These are phyloP conservation scores for Lactifluus rugatus DNA, from an alignment of 768 basidiomycete species.

Conservation along the genomic window DNA sequence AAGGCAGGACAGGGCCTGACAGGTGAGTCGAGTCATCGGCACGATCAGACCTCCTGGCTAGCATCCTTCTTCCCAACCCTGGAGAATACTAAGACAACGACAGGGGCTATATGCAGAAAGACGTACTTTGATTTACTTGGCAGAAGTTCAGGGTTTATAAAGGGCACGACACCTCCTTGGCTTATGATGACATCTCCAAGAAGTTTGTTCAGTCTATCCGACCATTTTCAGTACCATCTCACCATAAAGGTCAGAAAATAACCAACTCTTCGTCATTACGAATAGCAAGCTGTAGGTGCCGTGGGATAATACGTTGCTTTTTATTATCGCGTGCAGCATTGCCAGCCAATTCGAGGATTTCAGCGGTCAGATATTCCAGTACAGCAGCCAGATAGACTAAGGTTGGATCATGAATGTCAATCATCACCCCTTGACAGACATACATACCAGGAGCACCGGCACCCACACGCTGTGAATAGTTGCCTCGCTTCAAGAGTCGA, in stretches of 20 bases:
- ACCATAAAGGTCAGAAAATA: neutral
- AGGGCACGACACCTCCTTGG: constrained; percentile 66
- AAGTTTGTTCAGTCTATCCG: constrained; percentile 57
- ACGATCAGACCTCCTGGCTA: constrained; percentile 33
- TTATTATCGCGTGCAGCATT: constrained; percentile 86
- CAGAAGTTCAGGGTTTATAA: constrained; percentile 51
- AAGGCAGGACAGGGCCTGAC: neutral
- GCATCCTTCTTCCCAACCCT: constrained; percentile 39
- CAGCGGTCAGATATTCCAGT: constrained; percentile 84
- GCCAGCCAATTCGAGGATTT: constrained; percentile 89
- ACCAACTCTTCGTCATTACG: constrained; percentile 54
- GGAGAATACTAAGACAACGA: neutral
- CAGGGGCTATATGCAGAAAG: neutral
- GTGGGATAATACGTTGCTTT: constrained; percentile 91
- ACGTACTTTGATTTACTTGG: constrained; percentile 36
- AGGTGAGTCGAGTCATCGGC: neutral
- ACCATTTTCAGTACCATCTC: constrained; percentile 35
- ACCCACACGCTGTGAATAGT: constrained; percentile 80
- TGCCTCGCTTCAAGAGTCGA: constrained; percentile 76
- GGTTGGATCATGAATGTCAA: neutral
- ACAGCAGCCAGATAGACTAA: constrained; percentile 85
- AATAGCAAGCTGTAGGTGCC: constrained; percentile 89
- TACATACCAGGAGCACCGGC: constrained; percentile 70
- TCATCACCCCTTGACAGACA: neutral
- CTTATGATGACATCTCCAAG: constrained; percentile 82